A percentile compares a stretch with the other conserved stretches of the same genome.
Evolutionary conservation across 163 green algal genomes (phyloP).

Genomic region (Volvox carteri): DNA sequence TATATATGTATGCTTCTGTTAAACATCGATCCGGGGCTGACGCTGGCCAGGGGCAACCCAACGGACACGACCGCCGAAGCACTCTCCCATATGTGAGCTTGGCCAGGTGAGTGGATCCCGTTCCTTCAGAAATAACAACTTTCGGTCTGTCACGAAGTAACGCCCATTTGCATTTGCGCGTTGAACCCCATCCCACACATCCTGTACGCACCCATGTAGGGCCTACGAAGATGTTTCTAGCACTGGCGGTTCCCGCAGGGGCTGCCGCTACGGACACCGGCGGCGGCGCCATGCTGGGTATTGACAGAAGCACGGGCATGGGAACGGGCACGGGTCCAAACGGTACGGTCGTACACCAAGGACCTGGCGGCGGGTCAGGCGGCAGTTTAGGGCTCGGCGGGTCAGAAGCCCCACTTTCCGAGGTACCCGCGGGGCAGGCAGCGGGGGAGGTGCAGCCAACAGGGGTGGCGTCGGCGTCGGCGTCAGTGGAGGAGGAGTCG

Average conservation of each 20-base stretch:
- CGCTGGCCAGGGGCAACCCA: not conserved
- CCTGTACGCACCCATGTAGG: not conserved
- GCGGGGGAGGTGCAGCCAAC: not conserved
- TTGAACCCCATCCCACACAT: no score
- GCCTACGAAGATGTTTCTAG: conserved; percentile 41
- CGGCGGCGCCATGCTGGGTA: not conserved
- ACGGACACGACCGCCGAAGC: not conserved
- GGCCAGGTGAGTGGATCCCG: not conserved
- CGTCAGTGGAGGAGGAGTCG: not conserved
- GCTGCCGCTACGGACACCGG: not conserved
- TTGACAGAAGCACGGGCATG: not conserved
- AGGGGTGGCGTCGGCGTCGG: not conserved
- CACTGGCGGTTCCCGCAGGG: not conserved
- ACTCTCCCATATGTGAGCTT: not conserved
- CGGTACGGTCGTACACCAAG: not conserved
- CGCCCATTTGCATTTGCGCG: no score
- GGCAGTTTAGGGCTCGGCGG: not conserved
- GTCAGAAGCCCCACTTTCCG: not conserved
- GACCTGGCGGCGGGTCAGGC: not conserved
- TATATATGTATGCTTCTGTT: no score
- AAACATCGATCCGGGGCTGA: no score
- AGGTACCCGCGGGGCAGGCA: not conserved
- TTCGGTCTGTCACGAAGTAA: not conserved
- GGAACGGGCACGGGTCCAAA: not conserved
- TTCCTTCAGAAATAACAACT: not conserved